A percentile compares a stretch with the other conserved stretches of the same genome.
Conservation (phyloP, 2,329 filamentous ascomycete species). For the Tolypocladium ovalisporum region DNA sequence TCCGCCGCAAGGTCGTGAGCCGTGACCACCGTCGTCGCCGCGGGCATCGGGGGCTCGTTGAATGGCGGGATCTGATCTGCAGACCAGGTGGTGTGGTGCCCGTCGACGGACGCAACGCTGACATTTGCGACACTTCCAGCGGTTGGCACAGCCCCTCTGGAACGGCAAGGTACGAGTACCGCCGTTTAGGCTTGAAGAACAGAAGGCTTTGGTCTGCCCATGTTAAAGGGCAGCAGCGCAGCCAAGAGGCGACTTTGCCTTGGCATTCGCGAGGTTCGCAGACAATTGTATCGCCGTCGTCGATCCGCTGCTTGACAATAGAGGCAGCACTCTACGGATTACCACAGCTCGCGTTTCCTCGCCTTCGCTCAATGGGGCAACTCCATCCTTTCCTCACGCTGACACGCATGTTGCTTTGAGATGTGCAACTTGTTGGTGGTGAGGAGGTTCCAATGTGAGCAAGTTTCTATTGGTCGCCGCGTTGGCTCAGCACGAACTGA, state of each 20-base stretch:
- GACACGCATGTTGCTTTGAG: not conserved
- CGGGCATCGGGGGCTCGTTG: not conserved
- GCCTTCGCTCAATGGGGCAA: not conserved
- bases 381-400: not conserved
- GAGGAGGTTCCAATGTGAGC: conserved; percentile 16
- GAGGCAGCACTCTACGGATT: not conserved
- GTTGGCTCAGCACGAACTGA: not conserved
- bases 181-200: not conserved
- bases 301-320: not conserved
- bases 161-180: no score
- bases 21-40: not conserved
- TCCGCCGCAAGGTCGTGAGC: not conserved
- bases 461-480: conserved; percentile 28
- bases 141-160: not conserved
- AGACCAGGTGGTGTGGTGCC: not conserved
- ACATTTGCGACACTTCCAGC: not conserved
- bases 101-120: no score
- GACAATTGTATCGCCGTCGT: not conserved
- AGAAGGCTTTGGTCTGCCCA: no score
- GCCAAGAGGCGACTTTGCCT: no score
- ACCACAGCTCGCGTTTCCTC: not conserved
- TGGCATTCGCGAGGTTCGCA: not conserved
- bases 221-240: no score
- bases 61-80: not conserved
- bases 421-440: conserved; percentile 7